These are phyloP conservation scores for Aureobasidium sp. DNA, from an alignment of 2,329 filamentous ascomycete species.

Conservation along the genomic window DNA sequence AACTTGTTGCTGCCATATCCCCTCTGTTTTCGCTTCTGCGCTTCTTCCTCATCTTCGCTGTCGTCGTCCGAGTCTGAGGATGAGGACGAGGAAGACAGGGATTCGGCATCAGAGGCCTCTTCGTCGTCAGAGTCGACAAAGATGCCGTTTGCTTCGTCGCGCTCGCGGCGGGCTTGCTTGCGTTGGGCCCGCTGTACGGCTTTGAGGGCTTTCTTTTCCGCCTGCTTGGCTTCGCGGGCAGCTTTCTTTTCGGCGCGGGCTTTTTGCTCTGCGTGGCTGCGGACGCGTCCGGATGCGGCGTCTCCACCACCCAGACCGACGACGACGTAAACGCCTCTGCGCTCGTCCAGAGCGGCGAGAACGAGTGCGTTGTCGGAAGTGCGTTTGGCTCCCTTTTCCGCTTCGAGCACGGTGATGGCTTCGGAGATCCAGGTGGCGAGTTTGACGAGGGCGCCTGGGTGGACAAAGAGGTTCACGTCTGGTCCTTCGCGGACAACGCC, in stretches of 20 bases:
- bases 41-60: conserved; percentile 43
- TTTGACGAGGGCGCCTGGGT: conserved; percentile 87
- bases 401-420: conserved; percentile 81
- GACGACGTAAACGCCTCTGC: conserved; percentile 77
- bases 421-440: conserved; percentile 91
- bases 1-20: conserved; percentile 80
- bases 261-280: conserved; percentile 26
- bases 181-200: conserved; percentile 49
- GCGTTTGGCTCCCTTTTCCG: conserved; percentile 55
- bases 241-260: conserved; percentile 59
- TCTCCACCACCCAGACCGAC: conserved; percentile 79
- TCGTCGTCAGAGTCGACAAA: conserved; percentile 36
- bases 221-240: conserved; percentile 43
- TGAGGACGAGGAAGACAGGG: conserved; percentile 29
- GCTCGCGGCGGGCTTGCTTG: conserved; percentile 50
- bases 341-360: conserved; percentile 81
- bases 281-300: conserved; percentile 54
- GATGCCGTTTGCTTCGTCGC: conserved; percentile 46
- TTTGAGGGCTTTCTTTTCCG: conserved; percentile 42
- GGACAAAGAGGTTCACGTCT: conserved; percentile 82
- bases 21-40: conserved; percentile 45
- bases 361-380: conserved; percentile 67
- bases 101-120: conserved; percentile 32
- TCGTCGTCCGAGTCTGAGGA: conserved; percentile 22
- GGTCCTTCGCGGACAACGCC: conserved; percentile 92